Conservation (phyloP, 352 stramenopile species). For the Phytopythium litorale region DNA sequence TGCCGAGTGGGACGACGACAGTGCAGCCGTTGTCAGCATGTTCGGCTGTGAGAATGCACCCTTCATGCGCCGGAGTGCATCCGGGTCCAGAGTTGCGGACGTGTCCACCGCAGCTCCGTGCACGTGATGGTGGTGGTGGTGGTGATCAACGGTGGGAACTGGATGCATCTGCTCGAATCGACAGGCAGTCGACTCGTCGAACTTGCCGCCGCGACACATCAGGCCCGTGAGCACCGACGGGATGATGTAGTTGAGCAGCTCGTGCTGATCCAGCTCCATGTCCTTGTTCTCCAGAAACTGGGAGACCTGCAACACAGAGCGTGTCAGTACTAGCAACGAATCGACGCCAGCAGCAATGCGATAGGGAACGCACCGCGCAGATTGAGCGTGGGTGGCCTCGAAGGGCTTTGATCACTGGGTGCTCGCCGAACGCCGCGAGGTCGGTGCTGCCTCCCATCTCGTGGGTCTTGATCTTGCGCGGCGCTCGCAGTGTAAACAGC, state of each 20-base stretch:
- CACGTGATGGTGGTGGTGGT: slow-evolving; percentile 26
- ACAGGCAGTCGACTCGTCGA: slow-evolving; percentile 9
- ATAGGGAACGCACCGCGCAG: slow-evolving; percentile 38
- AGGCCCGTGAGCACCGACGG: slow-evolving; percentile 73
- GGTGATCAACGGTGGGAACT: not conserved
- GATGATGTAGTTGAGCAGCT: slow-evolving; percentile 82
- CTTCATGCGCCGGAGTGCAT: slow-evolving; percentile 19
- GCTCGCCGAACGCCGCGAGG: slow-evolving; percentile 51
- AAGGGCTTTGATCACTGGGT: slow-evolving; percentile 61
- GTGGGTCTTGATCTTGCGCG: slow-evolving; percentile 67
- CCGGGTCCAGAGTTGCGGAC: not conserved
- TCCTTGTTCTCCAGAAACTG: slow-evolving; percentile 82
- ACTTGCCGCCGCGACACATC: slow-evolving; percentile 26
- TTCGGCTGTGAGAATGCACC: slow-evolving; percentile 22
- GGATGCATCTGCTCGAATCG: not conserved
- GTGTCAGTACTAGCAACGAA: not conserved
- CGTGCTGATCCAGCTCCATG: slow-evolving; percentile 78
- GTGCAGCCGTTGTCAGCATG: slow-evolving; percentile 13
- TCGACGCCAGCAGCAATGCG: not conserved
- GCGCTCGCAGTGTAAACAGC: slow-evolving; percentile 71
- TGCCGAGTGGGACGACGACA: not conserved
- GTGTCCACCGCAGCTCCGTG: slow-evolving; percentile 6
- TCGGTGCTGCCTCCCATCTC: slow-evolving; percentile 75
- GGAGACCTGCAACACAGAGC: slow-evolving; percentile 31
- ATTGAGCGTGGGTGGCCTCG: slow-evolving; percentile 66